phyloP scores from a whole-genome alignment of 192 early-diverging fungal genomes.

The Entophlyctis luteolus region DNA sequence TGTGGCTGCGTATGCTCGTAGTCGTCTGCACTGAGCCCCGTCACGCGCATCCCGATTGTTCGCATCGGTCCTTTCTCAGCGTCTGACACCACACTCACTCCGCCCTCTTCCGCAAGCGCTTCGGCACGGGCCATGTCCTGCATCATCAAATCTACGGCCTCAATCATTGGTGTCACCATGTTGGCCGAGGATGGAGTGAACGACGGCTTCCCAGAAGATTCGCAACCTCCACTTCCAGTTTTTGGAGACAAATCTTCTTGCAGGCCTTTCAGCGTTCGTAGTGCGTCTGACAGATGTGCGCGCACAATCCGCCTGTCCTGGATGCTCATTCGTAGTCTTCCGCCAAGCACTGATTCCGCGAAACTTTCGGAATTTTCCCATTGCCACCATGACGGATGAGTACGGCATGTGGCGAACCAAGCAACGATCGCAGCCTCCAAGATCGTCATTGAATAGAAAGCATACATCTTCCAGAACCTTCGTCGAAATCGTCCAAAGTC shows the following conservation, averaged over 20 bases:
- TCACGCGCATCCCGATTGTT: constrained; percentile 3
- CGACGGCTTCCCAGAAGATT: background rate
- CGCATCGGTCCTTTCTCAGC: background rate
- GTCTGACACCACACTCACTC: too few species aligned
- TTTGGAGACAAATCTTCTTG: background rate
- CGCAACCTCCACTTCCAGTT: background rate
- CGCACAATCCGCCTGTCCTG: background rate
- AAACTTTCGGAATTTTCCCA: background rate
- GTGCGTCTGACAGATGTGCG: constrained; percentile 2
- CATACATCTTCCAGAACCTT: background rate
- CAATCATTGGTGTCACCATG: background rate
- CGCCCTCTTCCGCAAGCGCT: background rate
- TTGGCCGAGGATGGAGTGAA: background rate
- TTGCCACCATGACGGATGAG: background rate
- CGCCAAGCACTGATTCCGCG: too few species aligned
- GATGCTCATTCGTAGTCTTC: too few species aligned
- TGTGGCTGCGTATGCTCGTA: background rate
- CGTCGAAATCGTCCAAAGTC: background rate
- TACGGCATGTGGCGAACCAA: background rate
- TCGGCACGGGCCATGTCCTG: background rate
- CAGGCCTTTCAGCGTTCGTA: constrained; percentile 6
- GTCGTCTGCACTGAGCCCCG: constrained; percentile 1
- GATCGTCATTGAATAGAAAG: background rate
- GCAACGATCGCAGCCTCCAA: background rate
- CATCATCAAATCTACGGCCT: background rate